Percentiles rank a stretch among this genome's conserved stretches.
These are phyloP conservation scores for Teratosphaeria epicoccoides DNA, from an alignment of 2,329 filamentous ascomycete genomes.

Conservation along the genomic window DNA sequence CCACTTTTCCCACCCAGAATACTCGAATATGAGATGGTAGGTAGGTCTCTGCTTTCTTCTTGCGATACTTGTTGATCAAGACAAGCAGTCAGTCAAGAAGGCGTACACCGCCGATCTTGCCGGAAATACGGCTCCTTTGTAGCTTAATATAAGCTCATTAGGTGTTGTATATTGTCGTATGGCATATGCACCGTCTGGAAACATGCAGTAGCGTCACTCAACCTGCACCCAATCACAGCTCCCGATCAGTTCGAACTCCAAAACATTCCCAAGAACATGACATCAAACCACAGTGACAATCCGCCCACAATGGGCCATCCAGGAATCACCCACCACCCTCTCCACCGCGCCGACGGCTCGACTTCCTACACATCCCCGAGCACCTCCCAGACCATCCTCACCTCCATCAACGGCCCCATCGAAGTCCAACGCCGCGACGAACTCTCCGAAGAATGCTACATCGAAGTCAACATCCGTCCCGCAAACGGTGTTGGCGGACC, in stretches of 20 bases:
- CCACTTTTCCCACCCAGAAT: too few relatives aligned
- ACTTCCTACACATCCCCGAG: conserved; percentile 58
- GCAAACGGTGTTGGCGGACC: conserved; percentile 63
- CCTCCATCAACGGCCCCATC: conserved; percentile 83
- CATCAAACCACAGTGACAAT: not conserved
- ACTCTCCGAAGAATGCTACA: conserved; percentile 75
- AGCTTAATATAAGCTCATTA: too few relatives aligned
- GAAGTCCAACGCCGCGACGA: conserved; percentile 85
- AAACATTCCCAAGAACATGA: not conserved
- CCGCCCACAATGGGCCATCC: not conserved
- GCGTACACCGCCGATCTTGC: too few relatives aligned
- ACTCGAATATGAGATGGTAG: too few relatives aligned
- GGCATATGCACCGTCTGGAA: too few relatives aligned
- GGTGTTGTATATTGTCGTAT: too few relatives aligned
- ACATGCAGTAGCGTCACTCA: too few relatives aligned
- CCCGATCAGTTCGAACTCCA: not conserved
- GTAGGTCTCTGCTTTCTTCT: too few relatives aligned
- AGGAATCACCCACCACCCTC: conserved; percentile 22
- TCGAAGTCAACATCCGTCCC: conserved; percentile 85
- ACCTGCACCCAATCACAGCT: too few relatives aligned
- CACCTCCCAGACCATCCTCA: conserved; percentile 67
- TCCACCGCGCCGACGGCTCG: conserved; percentile 68
- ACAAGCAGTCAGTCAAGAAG: too few relatives aligned
- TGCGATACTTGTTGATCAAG: too few relatives aligned
- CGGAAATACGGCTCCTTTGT: too few relatives aligned